phyloP scores from a whole-genome alignment of 208 protist species.

The Lotmaria passim region DNA sequence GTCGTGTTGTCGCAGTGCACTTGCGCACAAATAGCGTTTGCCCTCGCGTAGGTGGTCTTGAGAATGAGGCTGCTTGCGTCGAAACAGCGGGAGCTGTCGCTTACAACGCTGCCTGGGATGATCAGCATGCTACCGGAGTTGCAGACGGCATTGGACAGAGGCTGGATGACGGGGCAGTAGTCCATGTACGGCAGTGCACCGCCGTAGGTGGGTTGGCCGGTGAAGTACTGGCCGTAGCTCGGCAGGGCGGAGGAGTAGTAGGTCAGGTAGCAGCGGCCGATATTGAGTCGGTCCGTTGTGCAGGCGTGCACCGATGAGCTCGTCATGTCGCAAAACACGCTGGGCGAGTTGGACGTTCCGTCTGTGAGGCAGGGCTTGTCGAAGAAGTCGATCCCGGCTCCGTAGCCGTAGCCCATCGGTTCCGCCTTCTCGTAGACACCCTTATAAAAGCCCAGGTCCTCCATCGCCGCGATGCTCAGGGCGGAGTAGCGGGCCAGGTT shows the following conservation, averaged over 20 bases:
- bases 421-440: slow-evolving; percentile 64
- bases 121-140: background rate
- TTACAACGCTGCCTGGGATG: slow-evolving; percentile 28
- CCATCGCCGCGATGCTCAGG: slow-evolving; percentile 79
- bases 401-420: slow-evolving; percentile 64
- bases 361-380: slow-evolving; percentile 41
- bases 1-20: slow-evolving; percentile 27
- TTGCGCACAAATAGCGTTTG: slow-evolving; percentile 28
- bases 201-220: slow-evolving; percentile 14
- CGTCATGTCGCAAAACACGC: slow-evolving; percentile 49
- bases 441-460: slow-evolving; percentile 82
- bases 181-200: slow-evolving; percentile 44
- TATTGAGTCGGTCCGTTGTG: slow-evolving; percentile 27
- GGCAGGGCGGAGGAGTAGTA: slow-evolving; percentile 13
- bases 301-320: slow-evolving; percentile 27
- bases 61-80: slow-evolving; percentile 6
- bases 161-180: slow-evolving; percentile 56
- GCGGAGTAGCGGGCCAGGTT: slow-evolving; percentile 48
- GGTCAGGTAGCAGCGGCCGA: slow-evolving; percentile 40
- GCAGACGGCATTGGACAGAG: slow-evolving; percentile 35
- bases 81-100: slow-evolving; percentile 7
- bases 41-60: background rate
- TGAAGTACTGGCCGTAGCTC: slow-evolving; percentile 59
- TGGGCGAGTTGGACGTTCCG: slow-evolving; percentile 32
- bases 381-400: slow-evolving; percentile 55